A percentile compares a stretch with the other conserved stretches of the same genome.
Conservation (phyloP, 1,284 basidiomycete species). For the Ganoderma meredithae region DNA sequence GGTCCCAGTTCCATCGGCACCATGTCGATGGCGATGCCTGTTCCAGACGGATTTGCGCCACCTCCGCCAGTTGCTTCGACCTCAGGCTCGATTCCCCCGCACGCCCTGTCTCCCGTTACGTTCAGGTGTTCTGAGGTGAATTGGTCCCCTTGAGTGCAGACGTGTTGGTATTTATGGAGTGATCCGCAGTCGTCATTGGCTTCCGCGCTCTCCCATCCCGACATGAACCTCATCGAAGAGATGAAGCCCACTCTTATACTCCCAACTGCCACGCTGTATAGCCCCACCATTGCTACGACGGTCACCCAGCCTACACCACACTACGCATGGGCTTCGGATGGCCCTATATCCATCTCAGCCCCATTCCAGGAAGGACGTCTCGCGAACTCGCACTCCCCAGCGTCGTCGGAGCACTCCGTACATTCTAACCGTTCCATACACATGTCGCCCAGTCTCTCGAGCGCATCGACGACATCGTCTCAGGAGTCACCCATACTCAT, state of each 20-base stretch:
- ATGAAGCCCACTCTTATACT: constrained; percentile 22
- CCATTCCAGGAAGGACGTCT: constrained; percentile 22
- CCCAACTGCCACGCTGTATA: constrained; percentile 6
- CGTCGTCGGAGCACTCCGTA: constrained; percentile 32
- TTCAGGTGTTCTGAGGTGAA: constrained; percentile 32
- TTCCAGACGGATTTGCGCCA: constrained; percentile 17
- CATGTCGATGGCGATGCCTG: constrained; percentile 5
- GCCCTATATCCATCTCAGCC: constrained; percentile 9
- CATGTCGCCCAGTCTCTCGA: constrained; percentile 32
- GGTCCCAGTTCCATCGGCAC: constrained; percentile 24
- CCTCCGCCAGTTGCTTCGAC: constrained; percentile 11
- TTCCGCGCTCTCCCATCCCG: constrained; percentile 25
- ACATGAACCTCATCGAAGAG: constrained; percentile 21
- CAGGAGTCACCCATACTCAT: constrained; percentile 31
- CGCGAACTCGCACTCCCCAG: constrained; percentile 32
- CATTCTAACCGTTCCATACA: constrained; percentile 25
- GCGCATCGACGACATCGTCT: constrained; percentile 31
- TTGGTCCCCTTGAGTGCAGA: constrained; percentile 26
- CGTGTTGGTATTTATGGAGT: constrained; percentile 26
- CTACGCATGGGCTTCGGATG: constrained; percentile 28
- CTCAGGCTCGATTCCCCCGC: constrained; percentile 25
- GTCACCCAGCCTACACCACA: constrained; percentile 27
- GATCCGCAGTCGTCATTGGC: constrained; percentile 24
- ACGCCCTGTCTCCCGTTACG: constrained; percentile 20
- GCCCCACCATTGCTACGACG: constrained; percentile 22